Evolutionary conservation across 1,284 basidiomycete genomes (phyloP).

Genomic region (Heliocybe sulcata): DNA sequence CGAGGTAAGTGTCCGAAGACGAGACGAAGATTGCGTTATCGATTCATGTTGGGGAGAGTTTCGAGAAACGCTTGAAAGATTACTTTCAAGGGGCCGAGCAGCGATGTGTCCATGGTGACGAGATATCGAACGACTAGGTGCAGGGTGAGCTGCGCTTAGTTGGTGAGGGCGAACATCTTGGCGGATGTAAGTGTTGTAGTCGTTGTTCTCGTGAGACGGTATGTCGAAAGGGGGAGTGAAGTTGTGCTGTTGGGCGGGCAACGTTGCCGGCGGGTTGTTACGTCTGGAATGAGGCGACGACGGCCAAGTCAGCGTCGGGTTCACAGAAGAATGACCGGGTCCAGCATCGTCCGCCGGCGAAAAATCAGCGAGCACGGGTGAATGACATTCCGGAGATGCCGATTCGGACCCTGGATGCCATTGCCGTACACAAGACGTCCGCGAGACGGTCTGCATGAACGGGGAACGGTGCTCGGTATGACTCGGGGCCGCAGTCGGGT

Average conservation of each 20-base stretch:
- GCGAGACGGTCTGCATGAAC: conserved; percentile 12
- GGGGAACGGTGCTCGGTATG: conserved; percentile 15
- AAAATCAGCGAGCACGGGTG: conserved; percentile 9
- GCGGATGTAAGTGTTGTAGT: conserved; percentile 19
- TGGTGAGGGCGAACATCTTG: conserved; percentile 27
- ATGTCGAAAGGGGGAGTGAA: conserved; percentile 30
- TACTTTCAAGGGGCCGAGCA: conserved; percentile 28
- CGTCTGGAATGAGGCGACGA: conserved; percentile 32
- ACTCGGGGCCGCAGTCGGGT: conserved; percentile 5
- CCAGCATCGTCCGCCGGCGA: conserved; percentile 15
- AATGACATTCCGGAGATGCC: conserved; percentile 8
- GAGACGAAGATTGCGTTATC: conserved; percentile 29
- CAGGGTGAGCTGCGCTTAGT: conserved; percentile 25
- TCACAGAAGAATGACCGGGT: conserved; percentile 18
- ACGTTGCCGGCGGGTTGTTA: conserved; percentile 31
- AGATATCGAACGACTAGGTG: conserved; percentile 22
- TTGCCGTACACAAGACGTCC: conserved; percentile 21
- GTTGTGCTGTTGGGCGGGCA: conserved; percentile 22
- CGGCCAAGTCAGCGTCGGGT: conserved; percentile 29
- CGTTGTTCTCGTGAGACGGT: conserved; percentile 21
- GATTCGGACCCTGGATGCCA: conserved; percentile 11
- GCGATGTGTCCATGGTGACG: conserved; percentile 23
- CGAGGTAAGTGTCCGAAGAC: conserved; percentile 38
- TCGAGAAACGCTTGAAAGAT: conserved; percentile 30
- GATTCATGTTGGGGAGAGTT: conserved; percentile 32